These are phyloP conservation scores for Drechslera avenae DNA, from an alignment of 2,329 filamentous ascomycete genomes.

Conservation along the genomic window DNA sequence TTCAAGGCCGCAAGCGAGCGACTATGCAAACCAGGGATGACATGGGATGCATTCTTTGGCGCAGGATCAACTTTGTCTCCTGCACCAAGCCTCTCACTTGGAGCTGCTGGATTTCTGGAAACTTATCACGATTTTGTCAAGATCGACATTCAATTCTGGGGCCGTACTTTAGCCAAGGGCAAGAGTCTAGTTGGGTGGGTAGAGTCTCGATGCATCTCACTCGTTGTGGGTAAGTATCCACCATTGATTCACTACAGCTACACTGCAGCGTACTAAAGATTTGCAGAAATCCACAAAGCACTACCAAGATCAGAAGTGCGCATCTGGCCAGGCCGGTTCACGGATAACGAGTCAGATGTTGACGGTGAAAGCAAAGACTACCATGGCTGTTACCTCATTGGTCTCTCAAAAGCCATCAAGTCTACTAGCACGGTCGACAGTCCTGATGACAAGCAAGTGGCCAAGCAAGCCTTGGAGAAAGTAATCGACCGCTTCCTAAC, in stretches of 20 bases:
- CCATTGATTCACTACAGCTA: too few relatives aligned
- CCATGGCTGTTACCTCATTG: slow-evolving; percentile 66
- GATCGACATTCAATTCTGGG: slow-evolving; percentile 70
- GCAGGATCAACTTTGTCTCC: neutral
- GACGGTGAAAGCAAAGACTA: slow-evolving; percentile 53
- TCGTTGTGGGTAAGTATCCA: slow-evolving; percentile 61
- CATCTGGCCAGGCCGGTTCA: slow-evolving; percentile 68
- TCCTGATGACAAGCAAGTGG: slow-evolving; percentile 50
- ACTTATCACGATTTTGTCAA: slow-evolving; percentile 62
- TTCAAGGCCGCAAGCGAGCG: slow-evolving; percentile 54
- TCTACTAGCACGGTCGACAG: neutral
- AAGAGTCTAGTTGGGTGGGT: slow-evolving; percentile 66
- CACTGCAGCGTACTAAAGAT: slow-evolving; percentile 1
- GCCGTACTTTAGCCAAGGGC: slow-evolving; percentile 60
- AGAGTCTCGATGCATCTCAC: slow-evolving; percentile 63
- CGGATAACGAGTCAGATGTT: slow-evolving; percentile 22
- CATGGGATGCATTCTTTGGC: slow-evolving; percentile 38
- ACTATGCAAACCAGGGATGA: slow-evolving; percentile 41
- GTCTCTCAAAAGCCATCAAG: slow-evolving; percentile 49
- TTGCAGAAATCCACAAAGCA: slow-evolving; percentile 60
- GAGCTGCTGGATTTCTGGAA: slow-evolving; percentile 55
- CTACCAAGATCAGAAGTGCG: slow-evolving; percentile 59
- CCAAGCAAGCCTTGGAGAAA: slow-evolving; percentile 52
- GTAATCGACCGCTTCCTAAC: slow-evolving; percentile 43
- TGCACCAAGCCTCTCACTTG: neutral